Evolutionary conservation across 768 basidiomycete species (phyloP).

Genomic region (Suillus ampliporus): DNA sequence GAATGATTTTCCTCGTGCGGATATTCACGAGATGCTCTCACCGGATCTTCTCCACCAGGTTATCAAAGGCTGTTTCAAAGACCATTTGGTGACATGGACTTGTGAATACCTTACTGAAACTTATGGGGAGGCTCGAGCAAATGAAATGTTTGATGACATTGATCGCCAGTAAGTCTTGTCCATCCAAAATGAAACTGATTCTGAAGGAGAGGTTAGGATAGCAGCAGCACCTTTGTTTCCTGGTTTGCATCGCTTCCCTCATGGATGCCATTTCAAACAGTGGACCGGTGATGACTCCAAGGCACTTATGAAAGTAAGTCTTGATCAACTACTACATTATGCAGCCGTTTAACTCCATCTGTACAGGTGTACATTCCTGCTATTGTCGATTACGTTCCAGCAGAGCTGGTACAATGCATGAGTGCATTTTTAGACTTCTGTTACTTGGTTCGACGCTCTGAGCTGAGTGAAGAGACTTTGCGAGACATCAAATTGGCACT

Average conservation of each 20-base stretch:
- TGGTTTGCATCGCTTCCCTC: slow-evolving; percentile 18
- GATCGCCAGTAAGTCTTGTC: neutral
- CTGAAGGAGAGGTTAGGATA: neutral
- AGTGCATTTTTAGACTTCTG: slow-evolving; percentile 34
- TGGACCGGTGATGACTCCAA: slow-evolving; percentile 29
- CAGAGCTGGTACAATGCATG: too few relatives aligned
- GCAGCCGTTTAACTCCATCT: too few relatives aligned
- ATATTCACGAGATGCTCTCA: slow-evolving; percentile 14
- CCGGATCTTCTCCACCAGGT: slow-evolving; percentile 17
- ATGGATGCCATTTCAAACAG: slow-evolving; percentile 24
- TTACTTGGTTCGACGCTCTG: slow-evolving; percentile 16
- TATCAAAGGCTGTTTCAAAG: slow-evolving; percentile 20
- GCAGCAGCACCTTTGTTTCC: neutral
- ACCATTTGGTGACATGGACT: slow-evolving; percentile 18
- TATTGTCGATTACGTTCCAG: slow-evolving; percentile 25
- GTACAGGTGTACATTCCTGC: slow-evolving; percentile 31
- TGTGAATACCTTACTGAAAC: slow-evolving; percentile 5
- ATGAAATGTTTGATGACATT: neutral
- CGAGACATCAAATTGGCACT: slow-evolving; percentile 17
- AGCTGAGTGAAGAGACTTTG: slow-evolving; percentile 8
- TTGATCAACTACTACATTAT: too few relatives aligned
- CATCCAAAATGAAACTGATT: too few relatives aligned
- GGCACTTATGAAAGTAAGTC: slow-evolving; percentile 28
- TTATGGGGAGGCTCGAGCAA: slow-evolving; percentile 8
- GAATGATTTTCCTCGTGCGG: slow-evolving; percentile 7